Base-by-base conservation (phyloP, 2,329 filamentous ascomycete genomes). In the Aureobasidium musti region DNA sequence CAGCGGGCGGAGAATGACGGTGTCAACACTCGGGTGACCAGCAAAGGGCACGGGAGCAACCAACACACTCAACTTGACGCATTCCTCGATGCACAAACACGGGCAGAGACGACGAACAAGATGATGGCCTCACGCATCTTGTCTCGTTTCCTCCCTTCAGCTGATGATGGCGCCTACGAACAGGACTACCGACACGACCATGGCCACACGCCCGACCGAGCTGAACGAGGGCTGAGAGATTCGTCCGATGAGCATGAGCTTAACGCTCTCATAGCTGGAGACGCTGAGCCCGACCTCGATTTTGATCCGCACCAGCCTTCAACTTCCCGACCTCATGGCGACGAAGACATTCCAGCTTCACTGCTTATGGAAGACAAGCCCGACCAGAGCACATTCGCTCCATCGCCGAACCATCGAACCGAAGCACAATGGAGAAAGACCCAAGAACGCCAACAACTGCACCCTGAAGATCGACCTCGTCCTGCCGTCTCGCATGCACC, bases 331-430 rank as follows among this genome's bases (percentile, higher is more conserved):
- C 61, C 49, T 19, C 49, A 45, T 13, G 37, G 10, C 21, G 47
- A 64, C 17, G 56, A 61, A 35, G 86, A 88, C 71, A 87, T 89
- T 2, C 87, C 87, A 2, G 82, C 83, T 65, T 89, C 87, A 10
- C 77, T 89, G 43, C 77, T 89, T 35, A 79, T 88, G 45, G 87
- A 89, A 76, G 83, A 79, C 8, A 57, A 45, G 21, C 8, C 53
- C 54, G 53, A 52, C n/a, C 63, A 57, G 30, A 52, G 30, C 23
- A n/a, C 52, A 8, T 33, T 39, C 21, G 50, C 52, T 28, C 73
- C 67, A 78, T 26, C 47, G 2, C 37, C 35, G 26, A 64, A 5
- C 19, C 47, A 45, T 39, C 59, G 41, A n/a, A 43, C 59, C 50
- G 78, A 80, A 71, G 77, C 80, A 68, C 84, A 83, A 69, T 85